Base-by-base conservation (phyloP, 2,329 filamentous ascomycete genomes). In the Akanthomyces dipterigenus region DNA sequence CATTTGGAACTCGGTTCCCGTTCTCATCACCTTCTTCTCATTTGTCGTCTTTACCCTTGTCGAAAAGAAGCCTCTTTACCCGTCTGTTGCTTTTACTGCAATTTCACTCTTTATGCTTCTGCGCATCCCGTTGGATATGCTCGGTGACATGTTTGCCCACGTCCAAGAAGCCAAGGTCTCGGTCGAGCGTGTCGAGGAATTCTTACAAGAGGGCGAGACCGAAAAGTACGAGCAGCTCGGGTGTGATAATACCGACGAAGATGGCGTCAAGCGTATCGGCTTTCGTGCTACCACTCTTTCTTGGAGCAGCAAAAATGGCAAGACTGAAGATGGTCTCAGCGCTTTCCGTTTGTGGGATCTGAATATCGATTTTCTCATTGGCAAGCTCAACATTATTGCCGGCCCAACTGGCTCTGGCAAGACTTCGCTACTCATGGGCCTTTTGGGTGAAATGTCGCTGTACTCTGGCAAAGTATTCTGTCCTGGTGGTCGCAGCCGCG, bases 71-170 rank as follows among this genome's bases (percentile, higher is more conserved):
- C 89, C 89, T 22, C 78, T 99, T 60, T 88, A 95, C 57, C 93
- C 95, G 0, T 98, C 95, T 0, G 82, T 98, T 64, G 95, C 95
- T 3, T 99, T 99, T 75, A 97, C 95, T 2, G 92, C 95, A 42
- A 87, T 99, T 59, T 98, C 95, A 0, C 87, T 99, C 65, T 99
- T 99, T 74, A 93, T 93, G 72, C 86, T 99, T 45, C 86, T 99
- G 16, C 88, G 95, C 53, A 90, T 97, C 58, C 95, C 95, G 5
- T 80, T 99, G 50, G 95, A 99, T 73, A 93, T 98, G 76, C 82
- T 99, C 59, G 95, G 95, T 55, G 95, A 99, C 74, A 99, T 99
- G 95, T 89, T 98, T 70, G 95, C 95, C 12, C 95, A 98, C 76
- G 93, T 99, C 4, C 92, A 97, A 76, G 95, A 99, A 75, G 91